Conservation (phyloP, 2,329 filamentous ascomycete species). For the Stachybotrys chlorohalonatus region DNA sequence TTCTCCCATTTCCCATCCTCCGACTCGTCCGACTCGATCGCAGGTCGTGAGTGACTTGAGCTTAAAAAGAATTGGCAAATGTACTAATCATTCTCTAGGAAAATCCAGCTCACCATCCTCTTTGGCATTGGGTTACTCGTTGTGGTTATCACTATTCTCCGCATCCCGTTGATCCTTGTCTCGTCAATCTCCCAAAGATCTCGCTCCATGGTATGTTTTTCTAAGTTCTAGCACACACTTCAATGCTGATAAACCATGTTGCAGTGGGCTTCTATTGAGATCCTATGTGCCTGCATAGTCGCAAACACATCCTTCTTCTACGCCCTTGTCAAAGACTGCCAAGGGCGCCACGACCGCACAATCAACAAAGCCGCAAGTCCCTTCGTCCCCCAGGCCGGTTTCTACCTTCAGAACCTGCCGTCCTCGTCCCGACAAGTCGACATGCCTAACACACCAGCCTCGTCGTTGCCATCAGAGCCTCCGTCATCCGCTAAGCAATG, state of each 20-base stretch:
- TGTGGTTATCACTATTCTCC: conserved; percentile 18
- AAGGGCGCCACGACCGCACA: conserved; percentile 12
- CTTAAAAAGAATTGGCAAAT: background rate
- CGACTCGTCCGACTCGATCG: conserved; percentile 10
- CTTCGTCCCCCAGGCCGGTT: conserved; percentile 1
- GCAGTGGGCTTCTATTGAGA: conserved; percentile 22
- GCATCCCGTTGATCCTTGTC: conserved; percentile 18
- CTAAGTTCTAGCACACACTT: background rate
- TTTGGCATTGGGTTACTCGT: conserved; percentile 17
- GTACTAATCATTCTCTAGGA: conserved; percentile 4
- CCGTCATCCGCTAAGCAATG: background rate
- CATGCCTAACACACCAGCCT: too few relatives aligned
- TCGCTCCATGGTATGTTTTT: conserved; percentile 14
- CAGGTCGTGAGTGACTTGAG: conserved; percentile 5
- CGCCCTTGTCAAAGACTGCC: conserved; percentile 15
- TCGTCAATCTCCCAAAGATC: conserved; percentile 17
- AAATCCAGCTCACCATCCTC: conserved; percentile 11
- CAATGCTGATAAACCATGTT: background rate
- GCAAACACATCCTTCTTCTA: conserved; percentile 21
- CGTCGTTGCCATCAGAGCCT: background rate
- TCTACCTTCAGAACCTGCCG: conserved; percentile 5
- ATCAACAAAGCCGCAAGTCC: background rate
- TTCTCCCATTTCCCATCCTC: conserved; percentile 20
- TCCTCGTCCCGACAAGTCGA: background rate
- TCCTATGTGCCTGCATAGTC: conserved; percentile 21